These are phyloP conservation scores for Aegilops tauschii DNA, from an alignment of 176 grass and related monocot species.

Conservation along the genomic window DNA sequence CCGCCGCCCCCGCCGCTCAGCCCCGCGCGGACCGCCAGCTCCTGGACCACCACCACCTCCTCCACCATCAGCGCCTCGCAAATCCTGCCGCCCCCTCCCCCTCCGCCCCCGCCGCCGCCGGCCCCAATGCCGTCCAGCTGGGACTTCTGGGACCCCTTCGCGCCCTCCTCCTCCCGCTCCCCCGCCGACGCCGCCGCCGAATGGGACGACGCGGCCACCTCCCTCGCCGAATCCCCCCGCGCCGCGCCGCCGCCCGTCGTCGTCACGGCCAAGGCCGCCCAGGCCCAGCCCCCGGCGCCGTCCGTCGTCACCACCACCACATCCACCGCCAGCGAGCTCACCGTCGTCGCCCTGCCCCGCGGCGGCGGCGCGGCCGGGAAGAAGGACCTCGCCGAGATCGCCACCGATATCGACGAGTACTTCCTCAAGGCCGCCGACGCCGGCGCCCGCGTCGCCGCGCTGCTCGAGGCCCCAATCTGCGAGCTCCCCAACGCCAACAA, in stretches of 20 bases:
- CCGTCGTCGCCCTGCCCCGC: slow-evolving; percentile 73
- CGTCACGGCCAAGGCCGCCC: slow-evolving; percentile 19
- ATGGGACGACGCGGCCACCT: slow-evolving; percentile 68
- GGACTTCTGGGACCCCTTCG: slow-evolving; percentile 99
- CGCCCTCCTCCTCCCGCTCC: slow-evolving; percentile 71
- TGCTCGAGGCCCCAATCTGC: slow-evolving; percentile 80
- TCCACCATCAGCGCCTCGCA: slow-evolving; percentile 72
- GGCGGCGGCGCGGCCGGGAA: slow-evolving; percentile 16
- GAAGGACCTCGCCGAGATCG: slow-evolving; percentile 90
- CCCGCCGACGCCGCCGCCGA: slow-evolving; percentile 64
- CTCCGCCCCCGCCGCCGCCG: slow-evolving; percentile 64
- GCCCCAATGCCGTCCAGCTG: slow-evolving; percentile 73
- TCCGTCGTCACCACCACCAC: slow-evolving; percentile 74
- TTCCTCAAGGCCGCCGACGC: slow-evolving; percentile 95
- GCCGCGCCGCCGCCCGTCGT: not conserved
- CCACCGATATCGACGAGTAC: slow-evolving; percentile 95
- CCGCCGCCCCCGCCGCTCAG: slow-evolving; percentile 35
- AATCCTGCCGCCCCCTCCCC: slow-evolving; percentile 56
- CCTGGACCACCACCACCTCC: slow-evolving; percentile 55
- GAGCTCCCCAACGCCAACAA: slow-evolving; percentile 43
- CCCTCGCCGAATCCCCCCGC: slow-evolving; percentile 8
- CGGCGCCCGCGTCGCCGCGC: slow-evolving; percentile 61
- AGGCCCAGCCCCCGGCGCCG: slow-evolving; percentile 42
- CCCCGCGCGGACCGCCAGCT: slow-evolving; percentile 55
- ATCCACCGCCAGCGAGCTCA: slow-evolving; percentile 60